Evolutionary conservation across 1,284 basidiomycete species (phyloP), one percentile per base, ranked within the genome.

Genomic region (Phellinidium pouzarii): DNA sequence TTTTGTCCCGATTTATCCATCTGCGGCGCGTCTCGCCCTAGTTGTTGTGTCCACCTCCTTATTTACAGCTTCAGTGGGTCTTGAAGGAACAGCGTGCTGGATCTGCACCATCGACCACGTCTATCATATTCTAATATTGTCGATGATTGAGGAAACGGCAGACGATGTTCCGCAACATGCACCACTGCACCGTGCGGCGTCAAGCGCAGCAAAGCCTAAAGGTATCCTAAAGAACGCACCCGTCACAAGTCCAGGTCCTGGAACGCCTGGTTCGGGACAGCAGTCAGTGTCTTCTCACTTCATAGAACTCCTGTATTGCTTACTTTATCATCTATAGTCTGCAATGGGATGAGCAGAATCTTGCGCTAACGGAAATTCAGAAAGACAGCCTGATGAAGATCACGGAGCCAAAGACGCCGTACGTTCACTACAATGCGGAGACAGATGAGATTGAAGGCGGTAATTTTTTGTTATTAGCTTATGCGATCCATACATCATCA

Each of bases 311-410:
- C 51, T 40, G 50, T 48, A 42, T 25, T 25, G 31, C 22, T 47
- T 7, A 42, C 6, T 37, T 1, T 23, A 7, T 40, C 26, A 7
- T 19, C 19, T 59, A 54, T 59, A 80, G 79, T 61, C 65, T 94
- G 61, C 87, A 89, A 64, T 95, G 92, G 92, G 92, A 95, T 64
- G 92, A 95, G 65, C 87, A 83, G 66, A 95, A 94, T 64, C 76
- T 95, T 44, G 89, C 90, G 25, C 69, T 90, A 62, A 94, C 91
- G 0, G 92, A 95, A 69, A 84, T 91, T 60, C 82, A 88, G 74
- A 93, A 94, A 68, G 91, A 94, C 64, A 92, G 89, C 60, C 73
- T 91, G 64, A 95, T 94, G 91, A 95, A 94, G 80, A 95, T 95
- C 64, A 92, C 89, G 3, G 92, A 95, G 65, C 92, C 92, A 48